Conservation (phyloP, 78 protist species). For the Goniomonas avonlea region DNA sequence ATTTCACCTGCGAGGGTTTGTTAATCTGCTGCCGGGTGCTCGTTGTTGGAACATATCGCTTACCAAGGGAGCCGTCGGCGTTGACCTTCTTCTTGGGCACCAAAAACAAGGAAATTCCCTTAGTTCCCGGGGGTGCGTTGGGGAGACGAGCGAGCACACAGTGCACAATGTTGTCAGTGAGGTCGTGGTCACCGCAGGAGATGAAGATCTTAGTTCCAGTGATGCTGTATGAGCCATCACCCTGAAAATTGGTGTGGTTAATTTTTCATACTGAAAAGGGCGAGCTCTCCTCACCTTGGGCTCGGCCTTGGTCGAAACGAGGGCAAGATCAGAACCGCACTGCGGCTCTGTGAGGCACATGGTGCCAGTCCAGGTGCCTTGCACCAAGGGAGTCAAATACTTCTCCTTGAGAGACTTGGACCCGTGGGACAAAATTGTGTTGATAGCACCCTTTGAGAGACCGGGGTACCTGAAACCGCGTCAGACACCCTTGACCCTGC, state of each 20-base stretch:
- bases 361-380: slow-evolving; percentile 28
- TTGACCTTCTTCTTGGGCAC: slow-evolving; percentile 18
- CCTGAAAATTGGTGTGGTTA: too few species aligned
- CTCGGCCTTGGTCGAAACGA: slow-evolving; percentile 32
- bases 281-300: too few species aligned
- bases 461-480: slow-evolving; percentile 13
- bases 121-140: slow-evolving; percentile 12
- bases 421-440: slow-evolving; percentile 21
- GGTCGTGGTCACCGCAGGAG: slow-evolving; percentile 39
- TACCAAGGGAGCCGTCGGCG: neutral
- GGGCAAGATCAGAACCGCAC: slow-evolving; percentile 38
- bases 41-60: too few species aligned
- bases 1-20: neutral
- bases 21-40: too few species aligned
- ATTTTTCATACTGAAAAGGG: too few species aligned
- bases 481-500: neutral
- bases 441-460: slow-evolving; percentile 31
- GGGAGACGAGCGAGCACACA: slow-evolving; percentile 33
- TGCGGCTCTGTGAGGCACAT: slow-evolving; percentile 47
- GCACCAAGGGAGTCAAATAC: slow-evolving; percentile 12
- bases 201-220: slow-evolving; percentile 43
- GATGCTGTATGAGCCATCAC: slow-evolving; percentile 24
- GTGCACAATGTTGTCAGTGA: slow-evolving; percentile 36
- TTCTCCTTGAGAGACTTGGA: slow-evolving; percentile 4
- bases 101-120: slow-evolving; percentile 37